Evolutionary conservation across 177 flowering plant genomes (phyloP).

Genomic region (Vitis hybrid): DNA sequence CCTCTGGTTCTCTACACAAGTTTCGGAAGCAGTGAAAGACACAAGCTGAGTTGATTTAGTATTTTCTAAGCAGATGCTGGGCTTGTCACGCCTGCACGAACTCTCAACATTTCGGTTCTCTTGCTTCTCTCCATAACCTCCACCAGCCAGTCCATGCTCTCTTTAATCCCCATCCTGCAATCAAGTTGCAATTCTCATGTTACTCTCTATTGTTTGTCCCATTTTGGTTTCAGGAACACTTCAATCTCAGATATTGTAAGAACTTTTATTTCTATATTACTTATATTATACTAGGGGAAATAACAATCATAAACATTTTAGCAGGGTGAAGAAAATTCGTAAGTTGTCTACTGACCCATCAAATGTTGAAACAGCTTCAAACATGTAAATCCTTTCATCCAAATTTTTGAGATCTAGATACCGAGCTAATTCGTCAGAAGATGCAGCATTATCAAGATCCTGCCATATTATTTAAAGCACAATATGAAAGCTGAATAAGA

Average conservation of each 20-base stretch:
- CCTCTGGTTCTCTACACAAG: too few relatives aligned
- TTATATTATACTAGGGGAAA: too few relatives aligned
- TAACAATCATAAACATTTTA: too few relatives aligned
- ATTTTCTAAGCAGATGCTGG: slow-evolving; percentile 14
- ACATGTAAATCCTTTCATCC: slow-evolving; percentile 82
- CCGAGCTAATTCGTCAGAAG: slow-evolving; percentile 83
- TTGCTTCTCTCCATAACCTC: slow-evolving; percentile 92
- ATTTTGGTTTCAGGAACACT: neutral
- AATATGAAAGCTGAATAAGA: neutral
- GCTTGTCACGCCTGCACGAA: slow-evolving; percentile 48
- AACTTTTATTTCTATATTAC: too few relatives aligned
- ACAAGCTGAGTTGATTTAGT: too few relatives aligned
- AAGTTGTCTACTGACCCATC: slow-evolving; percentile 64
- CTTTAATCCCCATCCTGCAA: slow-evolving; percentile 81
- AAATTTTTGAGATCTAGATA: slow-evolving; percentile 92
- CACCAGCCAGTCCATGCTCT: slow-evolving; percentile 85
- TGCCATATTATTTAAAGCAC: slow-evolving; percentile 22
- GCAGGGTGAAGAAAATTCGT: too few relatives aligned
- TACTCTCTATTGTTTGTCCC: too few relatives aligned
- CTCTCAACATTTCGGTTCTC: slow-evolving; percentile 74
- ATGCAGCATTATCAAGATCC: slow-evolving; percentile 79
- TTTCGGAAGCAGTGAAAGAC: too few relatives aligned
- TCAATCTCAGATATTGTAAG: too few relatives aligned
- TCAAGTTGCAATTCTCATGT: neutral
- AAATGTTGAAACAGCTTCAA: slow-evolving; percentile 86